Conservation (phyloP, 179 eudicot genomes). For the Spergularia azorica region DNA sequence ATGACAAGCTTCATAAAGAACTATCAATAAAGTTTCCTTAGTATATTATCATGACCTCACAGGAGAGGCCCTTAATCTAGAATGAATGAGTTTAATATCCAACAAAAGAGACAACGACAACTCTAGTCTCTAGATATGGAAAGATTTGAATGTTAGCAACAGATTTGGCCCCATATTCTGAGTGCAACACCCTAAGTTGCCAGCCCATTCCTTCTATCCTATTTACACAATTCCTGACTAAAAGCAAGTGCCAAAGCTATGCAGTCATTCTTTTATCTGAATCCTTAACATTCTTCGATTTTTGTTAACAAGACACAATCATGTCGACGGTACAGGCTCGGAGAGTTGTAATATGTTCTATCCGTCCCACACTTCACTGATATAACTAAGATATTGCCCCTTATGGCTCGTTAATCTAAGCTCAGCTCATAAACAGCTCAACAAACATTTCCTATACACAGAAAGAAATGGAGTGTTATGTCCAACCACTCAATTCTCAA, state of each 20-base stretch:
- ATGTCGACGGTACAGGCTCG: too few species aligned
- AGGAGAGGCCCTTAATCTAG: too few species aligned
- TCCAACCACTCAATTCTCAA: conserved; percentile 5
- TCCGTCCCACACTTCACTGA: too few species aligned
- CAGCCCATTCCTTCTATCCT: not conserved
- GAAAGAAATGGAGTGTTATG: not conserved
- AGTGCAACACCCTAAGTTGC: not conserved
- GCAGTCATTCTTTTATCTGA: too few species aligned
- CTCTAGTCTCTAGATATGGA: not conserved
- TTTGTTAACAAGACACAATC: too few species aligned
- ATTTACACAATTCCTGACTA: not conserved
- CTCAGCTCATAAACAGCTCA: conserved; percentile 7
- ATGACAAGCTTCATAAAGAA: not conserved
- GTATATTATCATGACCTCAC: not conserved
- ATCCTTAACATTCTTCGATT: too few species aligned
- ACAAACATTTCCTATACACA: not conserved
- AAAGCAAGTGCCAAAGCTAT: too few species aligned
- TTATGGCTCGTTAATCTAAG: conserved; percentile 1
- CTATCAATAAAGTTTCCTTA: not conserved
- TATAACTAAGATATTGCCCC: too few species aligned
- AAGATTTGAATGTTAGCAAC: not conserved
- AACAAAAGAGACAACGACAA: not conserved
- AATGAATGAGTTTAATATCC: not conserved
- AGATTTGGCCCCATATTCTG: too few species aligned
- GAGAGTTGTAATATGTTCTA: too few species aligned